Percentiles rank a stretch among this genome's conserved stretches.
Evolutionary conservation across 257 asterid species (phyloP).

Genomic region (Echium plantagineum): DNA sequence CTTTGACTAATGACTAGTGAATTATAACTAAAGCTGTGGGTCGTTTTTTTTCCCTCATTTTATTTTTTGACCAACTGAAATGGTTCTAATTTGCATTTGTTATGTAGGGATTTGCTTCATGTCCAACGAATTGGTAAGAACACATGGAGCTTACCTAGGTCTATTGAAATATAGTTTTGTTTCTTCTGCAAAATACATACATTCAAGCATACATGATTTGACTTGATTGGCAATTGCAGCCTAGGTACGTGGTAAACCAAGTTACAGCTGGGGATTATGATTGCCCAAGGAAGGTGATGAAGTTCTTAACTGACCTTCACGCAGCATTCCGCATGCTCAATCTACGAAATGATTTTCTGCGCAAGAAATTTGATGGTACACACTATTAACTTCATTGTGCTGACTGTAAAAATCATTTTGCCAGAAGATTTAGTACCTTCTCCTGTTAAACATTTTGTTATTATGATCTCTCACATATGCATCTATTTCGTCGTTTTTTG

Average conservation of each 20-base stretch:
- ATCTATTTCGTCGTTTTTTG: neutral
- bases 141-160: neutral
- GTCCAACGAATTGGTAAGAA: conserved; percentile 93
- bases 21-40: neutral
- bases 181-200: too few relatives aligned
- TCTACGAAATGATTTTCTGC: conserved; percentile 89
- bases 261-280: conserved; percentile 97
- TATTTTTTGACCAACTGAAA: neutral
- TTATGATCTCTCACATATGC: neutral
- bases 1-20: neutral
- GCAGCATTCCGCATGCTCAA: conserved; percentile 97
- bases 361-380: conserved; percentile 89
- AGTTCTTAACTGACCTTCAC: conserved; percentile 82
- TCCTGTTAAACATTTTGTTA: neutral
- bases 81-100: conserved; percentile 15
- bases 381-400: neutral
- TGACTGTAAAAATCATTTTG: neutral
- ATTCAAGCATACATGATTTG: neutral
- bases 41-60: neutral
- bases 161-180: neutral
- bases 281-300: conserved; percentile 75
- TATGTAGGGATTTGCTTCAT: conserved; percentile 84
- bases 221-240: conserved; percentile 43
- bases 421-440: too few relatives aligned
- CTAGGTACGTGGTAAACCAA: conserved; percentile 93